phyloP scores from a whole-genome alignment of 1,139 yeast species.

The Nakaseomyces bracarensis region DNA sequence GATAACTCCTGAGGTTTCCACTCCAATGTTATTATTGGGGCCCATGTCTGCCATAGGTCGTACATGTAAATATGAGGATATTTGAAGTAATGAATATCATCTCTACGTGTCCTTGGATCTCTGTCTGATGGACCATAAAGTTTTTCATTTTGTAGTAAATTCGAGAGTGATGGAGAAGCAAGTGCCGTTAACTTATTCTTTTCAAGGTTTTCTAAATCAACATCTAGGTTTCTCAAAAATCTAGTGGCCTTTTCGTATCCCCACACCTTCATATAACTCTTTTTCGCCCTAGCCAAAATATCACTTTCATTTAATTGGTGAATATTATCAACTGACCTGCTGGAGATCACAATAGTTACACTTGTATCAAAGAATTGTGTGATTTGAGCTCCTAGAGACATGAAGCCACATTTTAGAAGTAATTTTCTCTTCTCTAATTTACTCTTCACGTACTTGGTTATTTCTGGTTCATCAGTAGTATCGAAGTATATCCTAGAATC shows the following conservation, averaged over 20 bases:
- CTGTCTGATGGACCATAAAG: slow-evolving; percentile 81
- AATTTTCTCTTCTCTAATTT: slow-evolving; percentile 49
- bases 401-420: slow-evolving; percentile 39
- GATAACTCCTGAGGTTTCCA: slow-evolving; percentile 43
- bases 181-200: slow-evolving; percentile 9
- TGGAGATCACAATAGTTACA: slow-evolving; percentile 78
- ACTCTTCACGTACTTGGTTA: slow-evolving; percentile 34
- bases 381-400: slow-evolving; percentile 52
- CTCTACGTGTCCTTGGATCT: slow-evolving; percentile 77
- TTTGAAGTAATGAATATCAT: slow-evolving; percentile 75
- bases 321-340: slow-evolving; percentile 37
- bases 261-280: slow-evolving; percentile 68
- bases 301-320: slow-evolving; percentile 44
- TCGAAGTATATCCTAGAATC: slow-evolving; percentile 76
- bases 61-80: slow-evolving; percentile 70
- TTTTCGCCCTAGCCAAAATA: slow-evolving; percentile 56
- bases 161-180: slow-evolving; percentile 40
- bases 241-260: slow-evolving; percentile 76
- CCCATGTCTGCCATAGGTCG: slow-evolving; percentile 67
- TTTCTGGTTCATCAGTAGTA: slow-evolving; percentile 44
- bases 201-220: slow-evolving; percentile 32
- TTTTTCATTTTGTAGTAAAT: slow-evolving; percentile 74
- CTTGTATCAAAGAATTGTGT: slow-evolving; percentile 68
- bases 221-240: slow-evolving; percentile 64
- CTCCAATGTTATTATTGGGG: slow-evolving; percentile 79